Percentiles rank a stretch among this genome's conserved stretches.
These are phyloP conservation scores for Smithsoniella earleae DNA, from an alignment of 163 green algal genomes.

Conservation along the genomic window DNA sequence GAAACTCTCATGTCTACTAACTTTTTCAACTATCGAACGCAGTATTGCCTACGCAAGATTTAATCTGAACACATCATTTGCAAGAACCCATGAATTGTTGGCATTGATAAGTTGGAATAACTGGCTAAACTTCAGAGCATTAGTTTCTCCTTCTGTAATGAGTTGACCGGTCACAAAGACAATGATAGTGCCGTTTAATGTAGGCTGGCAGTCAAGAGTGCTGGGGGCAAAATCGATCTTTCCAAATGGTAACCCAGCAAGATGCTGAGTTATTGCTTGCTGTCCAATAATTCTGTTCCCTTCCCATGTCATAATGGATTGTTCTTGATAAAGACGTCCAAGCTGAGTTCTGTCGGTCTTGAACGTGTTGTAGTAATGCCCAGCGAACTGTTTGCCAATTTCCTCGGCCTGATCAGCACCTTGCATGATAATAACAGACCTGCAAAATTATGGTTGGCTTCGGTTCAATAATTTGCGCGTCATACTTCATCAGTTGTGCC, in stretches of 20 bases:
- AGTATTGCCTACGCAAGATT: conserved; percentile 1
- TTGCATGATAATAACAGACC: no score
- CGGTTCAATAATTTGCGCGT: no score
- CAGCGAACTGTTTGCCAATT: conserved; percentile 22
- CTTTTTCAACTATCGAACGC: no score
- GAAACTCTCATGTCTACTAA: no score
- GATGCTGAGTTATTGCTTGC: conserved; percentile 24
- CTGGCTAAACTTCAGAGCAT: conserved; percentile 25
- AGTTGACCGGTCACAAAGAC: conserved; percentile 16
- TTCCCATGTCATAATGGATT: conserved; percentile 30
- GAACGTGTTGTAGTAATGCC: conserved; percentile 28
- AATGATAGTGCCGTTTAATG: neutral
- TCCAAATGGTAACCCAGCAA: conserved; percentile 8
- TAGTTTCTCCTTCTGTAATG: conserved; percentile 19
- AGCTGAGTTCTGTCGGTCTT: neutral
- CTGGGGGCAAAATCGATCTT: conserved; percentile 12
- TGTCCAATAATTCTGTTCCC: conserved; percentile 2
- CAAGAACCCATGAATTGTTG: conserved; percentile 28
- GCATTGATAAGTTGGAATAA: conserved; percentile 19
- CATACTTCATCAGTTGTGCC: no score
- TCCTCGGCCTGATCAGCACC: conserved; percentile 13
- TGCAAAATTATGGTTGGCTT: no score
- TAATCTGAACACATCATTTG: conserved; percentile 20
- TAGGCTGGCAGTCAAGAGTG: conserved; percentile 14
- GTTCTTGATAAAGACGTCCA: conserved; percentile 22